Base-by-base conservation (phyloP, 352 stramenopile species). In the Globisporangium middletonii region DNA sequence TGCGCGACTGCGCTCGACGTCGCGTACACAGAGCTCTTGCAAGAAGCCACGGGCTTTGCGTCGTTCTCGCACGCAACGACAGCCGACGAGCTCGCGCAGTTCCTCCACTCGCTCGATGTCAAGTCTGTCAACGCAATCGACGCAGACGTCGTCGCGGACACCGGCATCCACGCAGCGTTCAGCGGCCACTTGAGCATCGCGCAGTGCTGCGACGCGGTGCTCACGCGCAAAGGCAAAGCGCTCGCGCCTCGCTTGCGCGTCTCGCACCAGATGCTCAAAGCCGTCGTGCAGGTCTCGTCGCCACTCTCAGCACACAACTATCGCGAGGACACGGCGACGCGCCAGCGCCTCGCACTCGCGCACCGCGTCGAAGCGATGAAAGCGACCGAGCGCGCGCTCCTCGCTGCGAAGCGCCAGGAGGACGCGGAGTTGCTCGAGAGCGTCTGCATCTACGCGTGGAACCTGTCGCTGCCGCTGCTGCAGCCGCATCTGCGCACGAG, bases 381-480 rank as follows among this genome's bases (percentile, higher is more conserved):
- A 48, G 50, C 74, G 0, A 65, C 96, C 11, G 87, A 97, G 50
- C 68, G 87, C 18, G 77, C 83, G 3, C 68, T 97, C 13, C 45
- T 94, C 48, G 82, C 87, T 0, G 82, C 72, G 45, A 92, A 94
- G 57, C 72, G 88, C 0, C 74, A 94, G 19, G 67, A 82, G 19
- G 75, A 96, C 37, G 57, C 86, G 0, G 75, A 87, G 26, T 60
- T 97, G 19, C 58, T 95, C 11, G 84, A 97, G 53, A 79, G 71
- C 30, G 73, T 90, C 13, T 95, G 88, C 48, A 63, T 96, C 5
- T 79, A 81, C 53, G 69, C 70, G 1, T 97, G 88, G 88, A 96
- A 94, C 51, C 46, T 96, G 23, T 77, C 79, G 8, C 51, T 94
- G 1, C 84, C 88, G 23, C 60, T 97, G 43, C 59, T 97, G 11